Base-by-base conservation (phyloP, 1,139 yeast species). In the Taphrina wiesneri region DNA sequence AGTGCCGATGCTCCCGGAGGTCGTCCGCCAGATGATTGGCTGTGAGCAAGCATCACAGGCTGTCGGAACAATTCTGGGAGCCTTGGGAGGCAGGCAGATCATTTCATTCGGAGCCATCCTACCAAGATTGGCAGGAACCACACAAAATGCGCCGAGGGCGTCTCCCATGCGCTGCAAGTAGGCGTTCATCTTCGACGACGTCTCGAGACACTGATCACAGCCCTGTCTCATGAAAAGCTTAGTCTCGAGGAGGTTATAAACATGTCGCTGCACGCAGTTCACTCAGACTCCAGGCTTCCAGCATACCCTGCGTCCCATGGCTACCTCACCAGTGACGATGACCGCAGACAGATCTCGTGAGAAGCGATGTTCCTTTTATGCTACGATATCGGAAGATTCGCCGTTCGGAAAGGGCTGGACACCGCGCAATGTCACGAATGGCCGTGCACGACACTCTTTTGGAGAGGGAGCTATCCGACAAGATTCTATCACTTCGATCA, bases 401-500 rank as follows among this genome's bases (percentile, higher is more conserved):
- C 49, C 49, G 13, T 45, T 45, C 6, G 54, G 54, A 3, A 5
- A 11, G 17, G 36, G 54, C 36, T 28, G 34, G 54, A 13, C 4
- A 26, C 54, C 54, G 9, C 54, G 54, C 21, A 13, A 36, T 9
- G 54, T 15, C 11, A 17, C 36, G 19, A 28, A 28, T 13, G 54
- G 54, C 5, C 54, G 54, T n/a, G 17, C 19, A 2, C 9, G 54
- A 49, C 34, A 49, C 9, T 49, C 54, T 11, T 49, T 49, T 17
- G 54, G 36, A 26, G 54, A 49, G 17, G 36, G 15, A 26, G 21
- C 36, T 15, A 30, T 30, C 17, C 56, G 63, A 9, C 63, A 59
- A 11, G 28, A 45, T n/a, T 59, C 63, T 7, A 39, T 49, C 46
- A 41, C 56, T 23, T 23, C 32, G 9, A 59, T 59, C 56, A 46